Base-by-base conservation (phyloP, 805 yeast species). In the Sugiyamaella lignohabitans region DNA sequence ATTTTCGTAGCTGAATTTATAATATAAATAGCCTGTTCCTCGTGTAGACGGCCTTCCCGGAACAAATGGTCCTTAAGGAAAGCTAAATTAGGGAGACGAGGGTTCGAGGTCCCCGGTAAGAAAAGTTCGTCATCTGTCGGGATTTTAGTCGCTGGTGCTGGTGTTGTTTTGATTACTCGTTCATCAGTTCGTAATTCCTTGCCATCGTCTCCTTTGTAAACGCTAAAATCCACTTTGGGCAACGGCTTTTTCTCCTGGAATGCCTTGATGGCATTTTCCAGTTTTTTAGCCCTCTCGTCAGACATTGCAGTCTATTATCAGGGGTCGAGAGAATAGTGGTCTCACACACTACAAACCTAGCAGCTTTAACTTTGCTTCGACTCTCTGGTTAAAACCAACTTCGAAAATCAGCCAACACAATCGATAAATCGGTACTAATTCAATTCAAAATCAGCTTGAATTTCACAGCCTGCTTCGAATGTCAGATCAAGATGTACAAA, bases 11-110 rank as follows among this genome's bases (percentile, higher is more conserved):
- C 94, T 64, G 70, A 71, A 17, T 68, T 61, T 37, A 91, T 61
- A 45, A 91, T 89, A 39, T 70, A 70, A 38, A 81, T 56, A 0
- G 86, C 87, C 62, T 91, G 97, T 8, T 70, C 70, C 46, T 80
- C 82, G 11, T 75, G 71, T 36, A 91, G 68, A 47, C 95, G 73
- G 1, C 98, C 98, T 64, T 93, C 97, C 36, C 74, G 70, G 53
- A 73, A 68, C 55, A 89, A 84, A 66, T 87, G 96, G 21, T 79
- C 75, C 53, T 75, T 79, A 47, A 93, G 65, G 57, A 85, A 84
- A 37, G 68, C 78, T 55, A 80, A 75, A 59, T 87, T 78, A 8
- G 97, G 97, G 49, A 78, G 66, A 14, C 53, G 53, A 3, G 55
- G 60, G 20, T 54, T 56, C 1, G 87, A 88, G 45, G 73, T 72